phyloP scores from a whole-genome alignment of 768 basidiomycete species.

The Tricholoma hemisulphureum region DNA sequence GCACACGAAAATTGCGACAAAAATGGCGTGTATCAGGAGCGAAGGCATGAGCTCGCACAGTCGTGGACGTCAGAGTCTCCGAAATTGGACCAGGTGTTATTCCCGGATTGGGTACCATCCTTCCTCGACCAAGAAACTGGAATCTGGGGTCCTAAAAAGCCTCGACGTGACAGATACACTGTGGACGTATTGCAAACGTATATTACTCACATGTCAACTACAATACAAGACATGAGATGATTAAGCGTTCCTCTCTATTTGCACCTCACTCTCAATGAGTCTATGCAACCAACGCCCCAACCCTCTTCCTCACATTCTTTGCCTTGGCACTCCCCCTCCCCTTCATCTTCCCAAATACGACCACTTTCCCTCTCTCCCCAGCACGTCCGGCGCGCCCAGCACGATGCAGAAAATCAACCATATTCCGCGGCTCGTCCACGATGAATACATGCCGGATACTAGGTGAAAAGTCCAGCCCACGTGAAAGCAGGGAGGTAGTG shows the following conservation, averaged over 20 bases:
- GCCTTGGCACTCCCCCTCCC: slow-evolving; percentile 59
- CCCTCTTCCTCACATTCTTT: slow-evolving; percentile 49
- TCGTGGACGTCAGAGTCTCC: too few species aligned
- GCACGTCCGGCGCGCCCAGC: slow-evolving; percentile 83
- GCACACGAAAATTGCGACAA: too few species aligned
- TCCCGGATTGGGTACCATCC: too few species aligned
- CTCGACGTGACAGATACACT: too few species aligned
- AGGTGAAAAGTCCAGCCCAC: slow-evolving; percentile 86
- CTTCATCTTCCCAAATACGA: slow-evolving; percentile 70
- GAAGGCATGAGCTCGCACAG: too few species aligned
- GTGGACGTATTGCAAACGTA: too few species aligned
- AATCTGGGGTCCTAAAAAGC: too few species aligned
- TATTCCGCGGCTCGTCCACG: slow-evolving; percentile 83
- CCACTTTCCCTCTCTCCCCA: slow-evolving; percentile 65
- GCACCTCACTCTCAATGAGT: background rate
- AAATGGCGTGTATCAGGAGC: too few species aligned
- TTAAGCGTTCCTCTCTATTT: background rate
- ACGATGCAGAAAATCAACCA: slow-evolving; percentile 89
- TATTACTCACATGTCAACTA: too few species aligned
- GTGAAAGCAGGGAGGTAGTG: slow-evolving; percentile 87
- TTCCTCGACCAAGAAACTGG: too few species aligned
- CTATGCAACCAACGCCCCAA: slow-evolving; percentile 38
- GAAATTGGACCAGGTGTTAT: too few species aligned
- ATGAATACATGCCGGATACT: slow-evolving; percentile 80
- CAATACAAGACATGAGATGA: background rate